Evolutionary conservation across 2,329 filamentous ascomycete species (phyloP).

Genomic region (Botrytis tulipae): DNA sequence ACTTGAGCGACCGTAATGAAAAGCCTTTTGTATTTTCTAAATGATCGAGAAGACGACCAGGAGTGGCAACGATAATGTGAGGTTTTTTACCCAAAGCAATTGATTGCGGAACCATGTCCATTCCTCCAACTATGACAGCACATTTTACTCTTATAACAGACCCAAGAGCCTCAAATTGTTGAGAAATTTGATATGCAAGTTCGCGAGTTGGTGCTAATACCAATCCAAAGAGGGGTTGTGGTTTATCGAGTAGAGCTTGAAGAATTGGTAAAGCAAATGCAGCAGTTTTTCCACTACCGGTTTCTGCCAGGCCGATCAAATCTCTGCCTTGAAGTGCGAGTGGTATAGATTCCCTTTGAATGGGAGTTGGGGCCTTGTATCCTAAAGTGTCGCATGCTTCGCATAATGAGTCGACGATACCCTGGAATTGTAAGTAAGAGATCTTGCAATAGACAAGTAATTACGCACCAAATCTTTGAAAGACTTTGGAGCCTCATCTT

Average conservation of each 20-base stretch:
- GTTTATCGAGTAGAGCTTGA: constrained; percentile 84
- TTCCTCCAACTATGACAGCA: constrained; percentile 83
- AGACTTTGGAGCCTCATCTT: constrained; percentile 41
- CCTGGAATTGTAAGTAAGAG: constrained; percentile 45
- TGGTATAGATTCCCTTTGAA: constrained; percentile 84
- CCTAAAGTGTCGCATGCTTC: constrained; percentile 81
- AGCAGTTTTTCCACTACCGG: constrained; percentile 92
- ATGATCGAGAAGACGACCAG: constrained; percentile 85
- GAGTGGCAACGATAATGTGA: constrained; percentile 89
- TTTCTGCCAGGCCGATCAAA: constrained; percentile 91
- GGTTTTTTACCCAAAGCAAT: constrained; percentile 95
- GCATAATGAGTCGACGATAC: constrained; percentile 81
- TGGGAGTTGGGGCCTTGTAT: constrained; percentile 84
- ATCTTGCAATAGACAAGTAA: not conserved
- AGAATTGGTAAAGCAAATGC: constrained; percentile 93
- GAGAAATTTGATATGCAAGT: constrained; percentile 85
- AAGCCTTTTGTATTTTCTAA: constrained; percentile 97
- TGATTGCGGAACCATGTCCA: constrained; percentile 91
- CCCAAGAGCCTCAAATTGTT: constrained; percentile 84
- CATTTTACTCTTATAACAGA: constrained; percentile 84
- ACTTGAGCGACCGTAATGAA: constrained; percentile 76
- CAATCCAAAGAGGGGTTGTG: constrained; percentile 81
- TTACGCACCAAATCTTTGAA: constrained; percentile 49
- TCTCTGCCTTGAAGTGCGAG: constrained; percentile 76
- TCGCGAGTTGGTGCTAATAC: constrained; percentile 92